A percentile compares a stretch with the other conserved stretches of the same genome.
Conservation (phyloP, 2,329 filamentous ascomycete species). For the Cladosporium colombiae region DNA sequence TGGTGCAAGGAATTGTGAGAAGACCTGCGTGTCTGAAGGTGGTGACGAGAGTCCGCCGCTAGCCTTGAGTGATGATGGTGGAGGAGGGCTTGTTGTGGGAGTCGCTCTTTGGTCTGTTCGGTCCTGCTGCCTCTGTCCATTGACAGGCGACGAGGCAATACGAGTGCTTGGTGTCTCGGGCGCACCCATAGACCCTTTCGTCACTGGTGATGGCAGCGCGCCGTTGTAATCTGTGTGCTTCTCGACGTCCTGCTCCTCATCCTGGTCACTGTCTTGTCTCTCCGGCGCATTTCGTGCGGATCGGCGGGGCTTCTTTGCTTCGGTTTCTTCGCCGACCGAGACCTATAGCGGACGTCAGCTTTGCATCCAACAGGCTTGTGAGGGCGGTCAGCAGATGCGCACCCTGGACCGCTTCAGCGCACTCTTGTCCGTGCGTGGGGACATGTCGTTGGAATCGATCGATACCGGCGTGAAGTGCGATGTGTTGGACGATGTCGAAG, state of each 20-base stretch:
- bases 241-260: conserved; percentile 20
- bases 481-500: not conserved
- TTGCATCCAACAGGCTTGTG: not conserved
- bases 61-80: conserved; percentile 37
- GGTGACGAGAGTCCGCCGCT: conserved; percentile 57
- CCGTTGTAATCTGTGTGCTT: conserved; percentile 61
- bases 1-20: conserved; percentile 78
- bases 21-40: conserved; percentile 73
- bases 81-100: conserved; percentile 39
- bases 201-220: conserved; percentile 80
- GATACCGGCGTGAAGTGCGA: not conserved
- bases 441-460: conserved; percentile 25
- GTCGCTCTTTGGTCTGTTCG: conserved; percentile 49
- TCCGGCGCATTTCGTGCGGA: conserved; percentile 59
- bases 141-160: not conserved
- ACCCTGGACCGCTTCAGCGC: conserved; percentile 82
- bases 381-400: conserved; percentile 36
- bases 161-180: not conserved
- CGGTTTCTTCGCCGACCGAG: conserved; percentile 63
- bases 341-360: conserved; percentile 50
- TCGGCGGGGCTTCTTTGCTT: conserved; percentile 81
- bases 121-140: not conserved
- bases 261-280: conserved; percentile 24
- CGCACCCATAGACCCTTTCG: conserved; percentile 59
- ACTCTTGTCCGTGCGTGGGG: conserved; percentile 63